Conservation (phyloP, 805 yeast species). For the Metschnikowia cubensis region DNA sequence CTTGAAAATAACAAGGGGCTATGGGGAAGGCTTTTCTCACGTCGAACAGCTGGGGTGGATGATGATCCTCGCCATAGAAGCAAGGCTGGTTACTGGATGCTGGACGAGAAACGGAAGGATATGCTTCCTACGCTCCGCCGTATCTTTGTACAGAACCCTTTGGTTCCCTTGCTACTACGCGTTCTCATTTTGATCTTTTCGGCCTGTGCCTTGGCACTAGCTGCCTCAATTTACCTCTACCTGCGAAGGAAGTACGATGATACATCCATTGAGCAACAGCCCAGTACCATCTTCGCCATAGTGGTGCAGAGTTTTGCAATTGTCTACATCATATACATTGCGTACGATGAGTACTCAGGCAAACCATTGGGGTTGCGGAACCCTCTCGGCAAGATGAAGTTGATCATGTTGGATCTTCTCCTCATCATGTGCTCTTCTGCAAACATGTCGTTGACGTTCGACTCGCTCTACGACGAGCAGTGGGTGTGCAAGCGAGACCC, state of each 20-base stretch:
- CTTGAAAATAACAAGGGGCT: constrained; percentile 18
- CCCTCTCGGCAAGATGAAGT: constrained; percentile 76
- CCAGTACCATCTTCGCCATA: constrained; percentile 91
- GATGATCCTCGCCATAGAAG: constrained; percentile 38
- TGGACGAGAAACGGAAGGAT: constrained; percentile 55
- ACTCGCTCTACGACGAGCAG: constrained; percentile 69
- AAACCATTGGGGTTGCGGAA: constrained; percentile 88
- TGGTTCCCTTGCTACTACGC: constrained; percentile 75
- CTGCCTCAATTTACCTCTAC: constrained; percentile 51
- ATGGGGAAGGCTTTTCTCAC: constrained; percentile 12
- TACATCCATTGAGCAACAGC: constrained; percentile 57
- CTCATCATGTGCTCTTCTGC: constrained; percentile 89
- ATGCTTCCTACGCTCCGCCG: constrained; percentile 60
- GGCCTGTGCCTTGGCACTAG: constrained; percentile 66
- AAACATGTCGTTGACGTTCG: constrained; percentile 78
- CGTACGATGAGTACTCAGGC: constrained; percentile 88
- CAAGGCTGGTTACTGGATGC: constrained; percentile 67
- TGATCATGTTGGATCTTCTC: constrained; percentile 76
- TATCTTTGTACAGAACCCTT: constrained; percentile 68
- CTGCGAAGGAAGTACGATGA: constrained; percentile 34
- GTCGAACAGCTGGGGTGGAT: constrained; percentile 8
- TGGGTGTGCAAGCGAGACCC: constrained; percentile 63
- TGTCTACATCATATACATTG: constrained; percentile 72
- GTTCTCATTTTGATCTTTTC: constrained; percentile 47
- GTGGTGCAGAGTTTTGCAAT: constrained; percentile 78